Evolutionary conservation across 345 rosid genomes (phyloP).

Genomic region (Salix purpurea): DNA sequence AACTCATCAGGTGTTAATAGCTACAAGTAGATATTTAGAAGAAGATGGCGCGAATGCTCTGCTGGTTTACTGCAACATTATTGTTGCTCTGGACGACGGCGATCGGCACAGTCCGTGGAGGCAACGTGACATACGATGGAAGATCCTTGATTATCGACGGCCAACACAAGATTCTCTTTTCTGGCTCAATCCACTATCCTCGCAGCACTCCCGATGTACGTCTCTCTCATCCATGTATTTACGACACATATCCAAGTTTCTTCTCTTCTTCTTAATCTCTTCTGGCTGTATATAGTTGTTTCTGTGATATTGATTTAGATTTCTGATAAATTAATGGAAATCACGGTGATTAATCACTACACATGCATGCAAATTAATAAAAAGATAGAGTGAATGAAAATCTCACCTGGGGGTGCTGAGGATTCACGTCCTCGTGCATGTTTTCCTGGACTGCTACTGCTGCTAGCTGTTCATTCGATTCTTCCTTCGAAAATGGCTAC

Average conservation of each 20-base stretch:
- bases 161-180: constrained; percentile 11
- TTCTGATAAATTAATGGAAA: too few species aligned
- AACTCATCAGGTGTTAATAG: not conserved
- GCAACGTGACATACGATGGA: constrained; percentile 14
- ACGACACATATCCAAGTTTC: not conserved
- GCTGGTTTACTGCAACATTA: not conserved
- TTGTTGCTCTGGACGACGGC: not conserved
- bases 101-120: not conserved
- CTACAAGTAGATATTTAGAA: not conserved
- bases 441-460: too few species aligned
- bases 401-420: too few species aligned
- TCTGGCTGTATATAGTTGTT: not conserved
- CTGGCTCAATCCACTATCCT: constrained; percentile 21
- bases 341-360: too few species aligned
- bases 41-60: not conserved
- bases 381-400: too few species aligned
- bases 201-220: constrained; percentile 21
- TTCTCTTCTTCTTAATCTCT: not conserved
- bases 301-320: not conserved
- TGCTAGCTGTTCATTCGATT: too few species aligned
- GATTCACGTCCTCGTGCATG: too few species aligned
- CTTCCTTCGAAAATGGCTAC: too few species aligned
- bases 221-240: not conserved
- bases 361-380: too few species aligned
- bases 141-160: constrained; percentile 15